Conservation (phyloP, 345 rosid genomes). For the Salix caprea region DNA sequence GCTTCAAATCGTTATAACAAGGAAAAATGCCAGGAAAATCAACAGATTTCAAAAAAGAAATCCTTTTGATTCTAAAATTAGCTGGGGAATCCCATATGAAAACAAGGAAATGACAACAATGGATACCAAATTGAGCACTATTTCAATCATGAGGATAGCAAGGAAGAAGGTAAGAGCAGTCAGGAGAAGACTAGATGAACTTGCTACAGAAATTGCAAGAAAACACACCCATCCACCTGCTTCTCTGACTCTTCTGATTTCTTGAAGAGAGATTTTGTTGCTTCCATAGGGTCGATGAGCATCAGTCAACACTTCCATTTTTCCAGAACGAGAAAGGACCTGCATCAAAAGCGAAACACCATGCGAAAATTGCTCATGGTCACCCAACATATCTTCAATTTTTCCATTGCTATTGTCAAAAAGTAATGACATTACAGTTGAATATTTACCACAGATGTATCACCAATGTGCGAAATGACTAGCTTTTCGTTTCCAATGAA, state of each 20-base stretch:
- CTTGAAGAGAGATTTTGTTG: conserved; percentile 57
- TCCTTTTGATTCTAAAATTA: too few species aligned
- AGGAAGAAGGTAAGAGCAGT: conserved; percentile 1
- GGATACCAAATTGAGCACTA: too few species aligned
- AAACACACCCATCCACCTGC: conserved; percentile 99
- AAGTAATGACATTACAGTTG: neutral
- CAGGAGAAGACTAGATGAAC: conserved; percentile 25
- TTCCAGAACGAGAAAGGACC: conserved; percentile 83
- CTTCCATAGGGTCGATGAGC: conserved; percentile 91
- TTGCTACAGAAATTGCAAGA: neutral
- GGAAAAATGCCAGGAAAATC: too few species aligned
- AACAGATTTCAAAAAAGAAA: too few species aligned
- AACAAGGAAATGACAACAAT: too few species aligned
- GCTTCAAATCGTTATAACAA: too few species aligned
- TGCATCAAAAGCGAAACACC: conserved; percentile 10
- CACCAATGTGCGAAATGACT: conserved; percentile 79
- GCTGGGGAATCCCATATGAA: too few species aligned
- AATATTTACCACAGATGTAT: conserved; percentile 65
- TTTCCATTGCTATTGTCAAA: neutral
- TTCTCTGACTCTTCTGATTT: conserved; percentile 85
- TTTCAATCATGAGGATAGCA: neutral
- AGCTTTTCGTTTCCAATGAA: conserved; percentile 51
- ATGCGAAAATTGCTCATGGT: neutral
- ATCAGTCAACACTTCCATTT: conserved; percentile 60
- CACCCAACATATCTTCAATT: neutral